Conservation (phyloP, 257 asterid genomes). For the Petunia secreta region DNA sequence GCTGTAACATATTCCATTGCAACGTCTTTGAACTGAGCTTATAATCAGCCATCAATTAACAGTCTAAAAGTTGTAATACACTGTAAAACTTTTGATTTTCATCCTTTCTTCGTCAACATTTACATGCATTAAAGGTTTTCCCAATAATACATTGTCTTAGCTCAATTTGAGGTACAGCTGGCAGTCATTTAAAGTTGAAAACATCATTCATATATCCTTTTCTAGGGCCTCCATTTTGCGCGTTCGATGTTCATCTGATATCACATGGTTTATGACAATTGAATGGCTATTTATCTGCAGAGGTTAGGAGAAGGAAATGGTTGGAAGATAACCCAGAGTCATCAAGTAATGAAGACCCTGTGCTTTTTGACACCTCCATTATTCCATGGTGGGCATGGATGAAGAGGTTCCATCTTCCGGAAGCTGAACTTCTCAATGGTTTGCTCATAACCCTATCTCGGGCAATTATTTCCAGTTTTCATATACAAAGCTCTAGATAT, state of each 20-base stretch:
- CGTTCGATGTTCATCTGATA: not conserved
- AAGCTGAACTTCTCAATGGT: slow-evolving; percentile 98
- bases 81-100: not conserved
- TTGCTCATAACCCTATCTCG: slow-evolving; percentile 23
- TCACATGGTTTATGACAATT: not conserved
- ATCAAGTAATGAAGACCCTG: slow-evolving; percentile 77
- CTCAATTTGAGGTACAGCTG: not conserved
- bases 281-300: slow-evolving; percentile 41
- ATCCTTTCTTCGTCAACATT: not conserved
- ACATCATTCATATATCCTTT: not conserved
- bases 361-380: slow-evolving; percentile 80
- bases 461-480: not conserved
- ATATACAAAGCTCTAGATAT: not conserved
- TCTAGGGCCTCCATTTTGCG: not conserved
- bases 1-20: not conserved
- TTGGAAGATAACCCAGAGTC: slow-evolving; percentile 79
- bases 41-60: not conserved
- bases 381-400: slow-evolving; percentile 99
- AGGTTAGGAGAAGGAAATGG: slow-evolving; percentile 97
- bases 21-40: not conserved
- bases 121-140: not conserved
- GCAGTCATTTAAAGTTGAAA: not conserved
- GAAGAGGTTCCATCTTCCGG: slow-evolving; percentile 96
- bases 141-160: not conserved
- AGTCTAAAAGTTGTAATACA: not conserved